Evolutionary conservation across 73 alveolate genomes (phyloP), one percentile per base, ranked within the genome.

Genomic region (Halteria grandinella): DNA sequence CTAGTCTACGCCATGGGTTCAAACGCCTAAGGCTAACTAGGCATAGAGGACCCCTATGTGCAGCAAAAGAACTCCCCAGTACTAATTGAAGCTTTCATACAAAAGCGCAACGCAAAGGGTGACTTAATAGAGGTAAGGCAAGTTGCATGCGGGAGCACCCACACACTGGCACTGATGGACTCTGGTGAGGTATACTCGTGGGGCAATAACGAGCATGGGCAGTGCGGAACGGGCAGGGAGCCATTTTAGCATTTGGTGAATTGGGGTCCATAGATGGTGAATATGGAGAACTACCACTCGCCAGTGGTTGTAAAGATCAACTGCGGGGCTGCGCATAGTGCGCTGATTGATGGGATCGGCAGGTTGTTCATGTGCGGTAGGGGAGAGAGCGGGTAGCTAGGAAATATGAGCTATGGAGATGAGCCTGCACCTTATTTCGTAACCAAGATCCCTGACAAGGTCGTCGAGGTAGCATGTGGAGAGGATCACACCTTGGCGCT

Each of bases 101-200:
- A 33, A 10, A 58, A 44, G n/a, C n/a, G n/a, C n/a, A n/a, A n/a
- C n/a, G n/a, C n/a, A n/a, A n/a, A n/a, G n/a, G n/a, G n/a, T n/a
- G n/a, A n/a, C n/a, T n/a, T n/a, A n/a, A n/a, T n/a, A 11, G 36
- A 37, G 21, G 66, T 89, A 11, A 77, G 55, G 0, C 70, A 84
- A 62, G 63, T 93, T 8, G 69, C 96, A 0, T 93, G 98, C 55
- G 98, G 98, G 11, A 85, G 88, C 48, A 89, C 81, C 34, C 98
- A 93, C 76, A 78, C 96, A 27, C 81, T 89, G 28, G 98, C 95
- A 7, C 55, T 93, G 29, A 63, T 39, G 64, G 86, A 75, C 29
- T 75, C 88, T 51, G 98, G 98, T 14, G 90, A 83, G 14, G 96
- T 89, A 3, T 93, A 87, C 79, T 71, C 95, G 14, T 93, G 98